Percentiles rank a stretch among this genome's conserved stretches.
Evolutionary conservation across 345 rosid genomes (phyloP).

Genomic region (Aquilaria sinensis): DNA sequence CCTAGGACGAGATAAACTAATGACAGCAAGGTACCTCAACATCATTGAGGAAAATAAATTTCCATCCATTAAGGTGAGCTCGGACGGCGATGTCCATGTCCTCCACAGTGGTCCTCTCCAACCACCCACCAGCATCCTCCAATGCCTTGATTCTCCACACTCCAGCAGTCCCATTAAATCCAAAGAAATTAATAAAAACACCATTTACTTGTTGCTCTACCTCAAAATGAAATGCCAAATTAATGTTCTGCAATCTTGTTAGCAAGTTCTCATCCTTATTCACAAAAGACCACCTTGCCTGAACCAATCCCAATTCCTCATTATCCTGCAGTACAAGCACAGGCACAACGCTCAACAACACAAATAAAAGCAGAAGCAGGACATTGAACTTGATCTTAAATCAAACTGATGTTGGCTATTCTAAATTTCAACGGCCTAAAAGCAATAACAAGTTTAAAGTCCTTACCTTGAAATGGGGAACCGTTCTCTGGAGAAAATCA

Average conservation of each 20-base stretch:
- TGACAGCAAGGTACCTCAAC: conserved; percentile 59
- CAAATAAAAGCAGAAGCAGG: background rate
- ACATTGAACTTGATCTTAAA: background rate
- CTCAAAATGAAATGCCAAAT: conserved; percentile 87
- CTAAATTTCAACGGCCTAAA: background rate
- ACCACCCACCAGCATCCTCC: conserved; percentile 95
- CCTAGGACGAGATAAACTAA: background rate
- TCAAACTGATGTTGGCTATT: background rate
- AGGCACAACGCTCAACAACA: background rate
- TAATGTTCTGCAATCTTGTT: conserved; percentile 83
- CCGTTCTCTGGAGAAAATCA: conserved; percentile 74
- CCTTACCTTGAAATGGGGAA: conserved; percentile 81
- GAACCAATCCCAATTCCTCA: conserved; percentile 78
- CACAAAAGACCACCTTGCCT: conserved; percentile 95
- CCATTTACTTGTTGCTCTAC: conserved; percentile 97
- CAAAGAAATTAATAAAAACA: conserved; percentile 74
- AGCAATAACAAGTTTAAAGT: background rate
- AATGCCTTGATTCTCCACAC: conserved; percentile 95
- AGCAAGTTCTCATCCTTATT: conserved; percentile 87
- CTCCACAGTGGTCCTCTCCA: conserved; percentile 94
- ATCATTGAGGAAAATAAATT: conserved; percentile 76
- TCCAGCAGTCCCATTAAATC: conserved; percentile 96
- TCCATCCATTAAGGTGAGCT: conserved; percentile 95
- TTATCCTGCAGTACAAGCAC: conserved; percentile 44
- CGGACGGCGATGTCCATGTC: conserved; percentile 98